phyloP scores from a whole-genome alignment of 345 rosid species.

The Hypericum perforatum region DNA sequence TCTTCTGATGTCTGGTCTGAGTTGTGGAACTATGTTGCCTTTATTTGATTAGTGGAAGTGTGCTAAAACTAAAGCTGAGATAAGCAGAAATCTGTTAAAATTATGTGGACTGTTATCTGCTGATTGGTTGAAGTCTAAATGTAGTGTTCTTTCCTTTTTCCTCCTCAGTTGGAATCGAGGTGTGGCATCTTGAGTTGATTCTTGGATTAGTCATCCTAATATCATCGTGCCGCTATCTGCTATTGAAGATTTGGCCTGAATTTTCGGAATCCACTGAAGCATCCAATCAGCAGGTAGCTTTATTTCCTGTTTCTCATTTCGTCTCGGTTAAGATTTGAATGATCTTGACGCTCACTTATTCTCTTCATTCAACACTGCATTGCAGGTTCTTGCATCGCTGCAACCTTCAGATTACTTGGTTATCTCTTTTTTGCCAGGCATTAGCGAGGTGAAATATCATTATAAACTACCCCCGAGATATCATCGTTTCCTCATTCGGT shows the following conservation, averaged over 20 bases:
- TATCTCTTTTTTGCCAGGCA: slow-evolving; percentile 71
- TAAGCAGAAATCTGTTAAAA: background rate
- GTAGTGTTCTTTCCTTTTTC: slow-evolving; percentile 6
- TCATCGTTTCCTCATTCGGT: background rate
- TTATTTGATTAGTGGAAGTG: too few relatives aligned
- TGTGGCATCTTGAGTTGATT: slow-evolving; percentile 22
- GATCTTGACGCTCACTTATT: too few relatives aligned
- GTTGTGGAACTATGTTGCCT: too few relatives aligned
- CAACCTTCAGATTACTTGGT: slow-evolving; percentile 67
- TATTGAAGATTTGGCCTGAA: slow-evolving; percentile 68
- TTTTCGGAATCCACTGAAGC: slow-evolving; percentile 78
- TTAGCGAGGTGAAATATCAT: slow-evolving; percentile 53
- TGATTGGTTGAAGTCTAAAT: background rate
- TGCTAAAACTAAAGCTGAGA: background rate
- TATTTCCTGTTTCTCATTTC: background rate
- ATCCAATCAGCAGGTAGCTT: slow-evolving; percentile 65
- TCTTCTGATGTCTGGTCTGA: too few relatives aligned
- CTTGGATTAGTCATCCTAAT: slow-evolving; percentile 53
- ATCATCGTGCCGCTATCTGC: slow-evolving; percentile 58
- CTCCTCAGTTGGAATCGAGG: slow-evolving; percentile 54
- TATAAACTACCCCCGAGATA: background rate
- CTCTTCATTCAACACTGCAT: background rate
- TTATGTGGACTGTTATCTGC: background rate
- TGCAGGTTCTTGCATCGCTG: slow-evolving; percentile 76
- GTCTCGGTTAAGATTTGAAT: background rate